Conservation (phyloP, 306 rosid species). For the Fragaria vesca region DNA sequence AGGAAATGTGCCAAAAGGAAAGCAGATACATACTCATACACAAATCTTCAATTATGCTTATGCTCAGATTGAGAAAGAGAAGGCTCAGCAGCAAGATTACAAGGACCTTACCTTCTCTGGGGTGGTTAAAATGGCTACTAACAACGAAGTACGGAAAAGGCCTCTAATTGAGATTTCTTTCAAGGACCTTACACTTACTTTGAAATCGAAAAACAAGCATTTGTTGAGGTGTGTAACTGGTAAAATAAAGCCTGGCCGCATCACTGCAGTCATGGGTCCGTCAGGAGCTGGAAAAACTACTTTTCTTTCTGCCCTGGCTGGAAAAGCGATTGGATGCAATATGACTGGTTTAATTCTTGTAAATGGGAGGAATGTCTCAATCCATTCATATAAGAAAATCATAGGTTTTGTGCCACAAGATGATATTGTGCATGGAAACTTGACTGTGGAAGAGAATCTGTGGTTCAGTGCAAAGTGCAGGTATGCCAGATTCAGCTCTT, state of each 20-base stretch:
- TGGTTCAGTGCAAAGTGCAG: slow-evolving; percentile 99
- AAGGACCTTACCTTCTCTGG: slow-evolving; percentile 82
- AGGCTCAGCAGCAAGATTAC: slow-evolving; percentile 76
- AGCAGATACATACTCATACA: slow-evolving; percentile 52
- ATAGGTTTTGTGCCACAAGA: slow-evolving; percentile 99
- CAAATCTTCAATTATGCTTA: slow-evolving; percentile 86
- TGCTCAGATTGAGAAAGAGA: slow-evolving; percentile 90
- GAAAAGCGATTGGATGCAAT: slow-evolving; percentile 80
- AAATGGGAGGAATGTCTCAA: slow-evolving; percentile 75
- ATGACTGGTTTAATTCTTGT: slow-evolving; percentile 72
- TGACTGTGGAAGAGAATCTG: slow-evolving; percentile 96
- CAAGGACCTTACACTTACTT: slow-evolving; percentile 74
- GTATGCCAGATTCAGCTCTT: slow-evolving; percentile 39
- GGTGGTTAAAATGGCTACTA: slow-evolving; percentile 72
- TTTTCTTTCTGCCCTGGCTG: slow-evolving; percentile 88
- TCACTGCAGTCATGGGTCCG: slow-evolving; percentile 97
- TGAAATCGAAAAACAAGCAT: slow-evolving; percentile 76
- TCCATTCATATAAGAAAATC: slow-evolving; percentile 80
- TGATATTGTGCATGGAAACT: slow-evolving; percentile 93
- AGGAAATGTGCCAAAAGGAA: slow-evolving; percentile 50
- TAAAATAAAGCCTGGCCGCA: slow-evolving; percentile 84
- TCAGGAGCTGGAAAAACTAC: slow-evolving; percentile 99
- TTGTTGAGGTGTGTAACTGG: slow-evolving; percentile 85
- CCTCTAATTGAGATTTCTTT: slow-evolving; percentile 89
- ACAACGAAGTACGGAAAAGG: slow-evolving; percentile 52